Percentiles rank a stretch among this genome's conserved stretches.
Conservation (phyloP, 2,329 filamentous ascomycete genomes). For the Drechslerella dactyloides region DNA sequence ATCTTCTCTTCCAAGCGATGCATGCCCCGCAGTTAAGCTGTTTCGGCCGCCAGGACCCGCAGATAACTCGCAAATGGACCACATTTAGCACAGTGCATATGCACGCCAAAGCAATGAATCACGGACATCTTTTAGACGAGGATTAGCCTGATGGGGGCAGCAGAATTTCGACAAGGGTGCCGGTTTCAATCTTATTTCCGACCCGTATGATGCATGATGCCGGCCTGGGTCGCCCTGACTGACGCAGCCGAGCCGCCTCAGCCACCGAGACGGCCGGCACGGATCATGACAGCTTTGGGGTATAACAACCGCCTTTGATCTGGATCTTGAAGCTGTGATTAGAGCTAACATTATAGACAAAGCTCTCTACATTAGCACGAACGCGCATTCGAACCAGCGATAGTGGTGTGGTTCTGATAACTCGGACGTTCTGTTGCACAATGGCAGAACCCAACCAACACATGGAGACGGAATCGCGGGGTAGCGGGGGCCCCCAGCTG, state of each 20-base stretch:
- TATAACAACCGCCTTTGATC: too few species aligned
- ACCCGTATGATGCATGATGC: background rate
- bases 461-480: background rate
- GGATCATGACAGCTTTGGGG: too few species aligned
- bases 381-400: too few species aligned
- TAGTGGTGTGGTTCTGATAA: too few species aligned
- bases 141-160: background rate
- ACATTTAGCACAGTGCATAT: background rate
- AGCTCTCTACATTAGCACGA: too few species aligned
- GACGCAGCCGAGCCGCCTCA: background rate
- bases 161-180: background rate
- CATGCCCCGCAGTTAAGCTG: too few species aligned
- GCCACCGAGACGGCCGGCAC: background rate
- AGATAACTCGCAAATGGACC: background rate
- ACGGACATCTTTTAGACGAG: background rate
- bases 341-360: too few species aligned
- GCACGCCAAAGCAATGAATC: background rate
- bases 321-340: too few species aligned
- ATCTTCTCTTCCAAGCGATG: too few species aligned
- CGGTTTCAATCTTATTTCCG: background rate
- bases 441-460: background rate
- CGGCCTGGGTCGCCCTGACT: background rate
- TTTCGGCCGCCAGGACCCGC: too few species aligned
- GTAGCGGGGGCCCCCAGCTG: background rate
- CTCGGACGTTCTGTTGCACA: too few species aligned